Evolutionary conservation across 768 basidiomycete genomes (phyloP).

Genomic region (Agrocybe chaxingu): DNA sequence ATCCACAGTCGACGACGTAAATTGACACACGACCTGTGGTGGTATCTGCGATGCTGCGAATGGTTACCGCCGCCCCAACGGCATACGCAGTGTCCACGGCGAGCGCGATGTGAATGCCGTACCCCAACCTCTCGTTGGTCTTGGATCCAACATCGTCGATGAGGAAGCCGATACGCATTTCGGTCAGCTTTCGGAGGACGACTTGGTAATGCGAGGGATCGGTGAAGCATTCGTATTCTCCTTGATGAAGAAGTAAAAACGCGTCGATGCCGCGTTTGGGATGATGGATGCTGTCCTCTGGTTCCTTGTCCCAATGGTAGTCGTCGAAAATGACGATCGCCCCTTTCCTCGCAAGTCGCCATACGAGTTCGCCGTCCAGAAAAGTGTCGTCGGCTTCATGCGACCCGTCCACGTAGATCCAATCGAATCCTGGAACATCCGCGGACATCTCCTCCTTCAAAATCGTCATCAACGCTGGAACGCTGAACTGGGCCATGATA

Average conservation of each 20-base stretch:
- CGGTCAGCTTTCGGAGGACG: constrained; percentile 44
- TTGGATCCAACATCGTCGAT: constrained; percentile 11
- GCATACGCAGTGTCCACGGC: constrained; percentile 41
- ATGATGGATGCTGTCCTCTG: constrained; percentile 45
- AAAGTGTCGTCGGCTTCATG: constrained; percentile 59
- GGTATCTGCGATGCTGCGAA: constrained; percentile 36
- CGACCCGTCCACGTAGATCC: constrained; percentile 58
- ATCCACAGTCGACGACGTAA: constrained; percentile 49
- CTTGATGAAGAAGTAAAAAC: constrained; percentile 47
- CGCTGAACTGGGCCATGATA: constrained; percentile 48
- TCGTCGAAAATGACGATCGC: constrained; percentile 58
- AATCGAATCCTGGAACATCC: constrained; percentile 45
- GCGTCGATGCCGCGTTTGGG: constrained; percentile 56
- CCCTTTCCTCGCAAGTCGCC: constrained; percentile 49
- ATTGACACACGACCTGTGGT: constrained; percentile 39
- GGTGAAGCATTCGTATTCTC: constrained; percentile 43
- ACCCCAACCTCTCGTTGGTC: constrained; percentile 28
- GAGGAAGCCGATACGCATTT: constrained; percentile 55
- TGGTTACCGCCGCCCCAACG: constrained; percentile 45
- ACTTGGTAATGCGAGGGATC: constrained; percentile 42
- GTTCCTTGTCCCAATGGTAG: constrained; percentile 51
- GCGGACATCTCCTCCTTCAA: constrained; percentile 41
- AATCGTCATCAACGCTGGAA: constrained; percentile 45
- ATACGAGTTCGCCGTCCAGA: constrained; percentile 57
- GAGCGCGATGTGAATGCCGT: constrained; percentile 47